These are phyloP conservation scores for Pezizomycotina sp. DNA, from an alignment of 2,329 filamentous ascomycete species.

Conservation along the genomic window DNA sequence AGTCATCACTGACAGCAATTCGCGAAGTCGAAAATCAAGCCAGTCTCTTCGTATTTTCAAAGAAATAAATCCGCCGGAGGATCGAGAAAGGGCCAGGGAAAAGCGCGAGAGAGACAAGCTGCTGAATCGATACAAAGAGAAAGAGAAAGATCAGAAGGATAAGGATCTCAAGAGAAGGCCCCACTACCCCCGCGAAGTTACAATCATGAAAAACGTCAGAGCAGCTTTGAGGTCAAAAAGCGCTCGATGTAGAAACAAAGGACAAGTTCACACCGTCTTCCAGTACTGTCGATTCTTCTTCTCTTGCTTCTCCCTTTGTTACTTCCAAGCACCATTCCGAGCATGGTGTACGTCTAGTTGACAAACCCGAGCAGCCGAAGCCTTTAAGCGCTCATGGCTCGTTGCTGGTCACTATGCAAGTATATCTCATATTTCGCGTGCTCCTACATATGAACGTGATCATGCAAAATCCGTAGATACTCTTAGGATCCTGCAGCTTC, in stretches of 20 bases:
- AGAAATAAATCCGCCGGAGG: slow-evolving; percentile 34
- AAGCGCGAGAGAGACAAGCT: slow-evolving; percentile 38
- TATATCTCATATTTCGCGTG: slow-evolving; percentile 18
- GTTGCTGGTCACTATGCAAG: no score
- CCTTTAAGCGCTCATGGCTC: no score
- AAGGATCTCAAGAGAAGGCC: slow-evolving; percentile 15
- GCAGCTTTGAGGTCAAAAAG: slow-evolving; percentile 6
- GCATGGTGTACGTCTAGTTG: no score
- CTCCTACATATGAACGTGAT: slow-evolving; percentile 7
- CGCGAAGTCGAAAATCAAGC: slow-evolving; percentile 50
- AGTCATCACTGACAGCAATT: slow-evolving; percentile 42
- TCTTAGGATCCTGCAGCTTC: slow-evolving; percentile 9
- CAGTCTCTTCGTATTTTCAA: slow-evolving; percentile 52
- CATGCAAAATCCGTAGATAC: slow-evolving; percentile 18
- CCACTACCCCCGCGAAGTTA: slow-evolving; percentile 8
- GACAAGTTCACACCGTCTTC: slow-evolving; percentile 12
- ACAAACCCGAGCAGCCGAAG: no score
- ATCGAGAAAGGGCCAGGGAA: slow-evolving; percentile 22
- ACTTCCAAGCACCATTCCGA: no score
- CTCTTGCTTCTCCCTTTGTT: slow-evolving; percentile 17
- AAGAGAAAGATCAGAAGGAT: slow-evolving; percentile 15
- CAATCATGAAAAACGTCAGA: slow-evolving; percentile 13
- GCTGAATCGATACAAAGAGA: slow-evolving; percentile 14
- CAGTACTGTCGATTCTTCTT: slow-evolving; percentile 10
- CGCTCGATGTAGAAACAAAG: slow-evolving; percentile 5